A percentile compares a stretch with the other conserved stretches of the same genome.
Evolutionary conservation across 805 yeast genomes (phyloP).

Genomic region (Cyberlindnera americana): DNA sequence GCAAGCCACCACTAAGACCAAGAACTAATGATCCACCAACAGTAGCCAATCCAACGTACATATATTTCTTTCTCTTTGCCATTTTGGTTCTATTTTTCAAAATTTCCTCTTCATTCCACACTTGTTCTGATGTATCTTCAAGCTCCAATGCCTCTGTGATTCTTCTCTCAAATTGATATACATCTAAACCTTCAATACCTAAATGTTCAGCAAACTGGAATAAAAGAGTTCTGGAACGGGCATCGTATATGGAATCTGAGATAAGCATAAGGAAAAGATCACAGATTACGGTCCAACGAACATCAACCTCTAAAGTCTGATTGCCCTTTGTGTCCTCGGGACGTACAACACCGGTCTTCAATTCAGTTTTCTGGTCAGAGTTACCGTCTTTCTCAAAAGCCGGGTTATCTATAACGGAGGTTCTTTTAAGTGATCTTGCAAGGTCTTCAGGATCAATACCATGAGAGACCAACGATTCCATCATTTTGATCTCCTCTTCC

Average conservation of each 20-base stretch:
- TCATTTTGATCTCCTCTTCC: constrained; percentile 81
- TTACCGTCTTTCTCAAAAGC: constrained; percentile 24
- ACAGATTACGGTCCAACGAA: constrained; percentile 92
- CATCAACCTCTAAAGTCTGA: constrained; percentile 56
- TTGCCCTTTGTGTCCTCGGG: constrained; percentile 27
- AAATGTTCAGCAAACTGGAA: constrained; percentile 62
- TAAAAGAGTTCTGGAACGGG: constrained; percentile 82
- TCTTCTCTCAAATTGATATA: constrained; percentile 85
- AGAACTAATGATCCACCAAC: constrained; percentile 92
- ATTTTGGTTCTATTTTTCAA: constrained; percentile 68
- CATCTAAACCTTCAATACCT: constrained; percentile 59
- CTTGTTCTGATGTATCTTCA: constrained; percentile 75
- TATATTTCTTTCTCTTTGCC: constrained; percentile 62
- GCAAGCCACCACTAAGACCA: constrained; percentile 90
- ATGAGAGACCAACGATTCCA: constrained; percentile 79
- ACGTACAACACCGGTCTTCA: constrained; percentile 5
- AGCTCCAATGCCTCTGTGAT: constrained; percentile 87
- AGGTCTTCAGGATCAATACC: constrained; percentile 76
- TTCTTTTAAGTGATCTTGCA: constrained; percentile 53
- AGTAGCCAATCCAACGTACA: constrained; percentile 92
- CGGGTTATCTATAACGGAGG: constrained; percentile 51
- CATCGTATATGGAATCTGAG: constrained; percentile 82
- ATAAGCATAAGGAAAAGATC: constrained; percentile 79
- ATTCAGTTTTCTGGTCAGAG: constrained; percentile 8
- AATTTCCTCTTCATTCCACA: constrained; percentile 69